Percentiles rank a stretch among this genome's conserved stretches.
Evolutionary conservation across 106 monocot genomes (phyloP).

Genomic region (Cymbidium sinense): DNA sequence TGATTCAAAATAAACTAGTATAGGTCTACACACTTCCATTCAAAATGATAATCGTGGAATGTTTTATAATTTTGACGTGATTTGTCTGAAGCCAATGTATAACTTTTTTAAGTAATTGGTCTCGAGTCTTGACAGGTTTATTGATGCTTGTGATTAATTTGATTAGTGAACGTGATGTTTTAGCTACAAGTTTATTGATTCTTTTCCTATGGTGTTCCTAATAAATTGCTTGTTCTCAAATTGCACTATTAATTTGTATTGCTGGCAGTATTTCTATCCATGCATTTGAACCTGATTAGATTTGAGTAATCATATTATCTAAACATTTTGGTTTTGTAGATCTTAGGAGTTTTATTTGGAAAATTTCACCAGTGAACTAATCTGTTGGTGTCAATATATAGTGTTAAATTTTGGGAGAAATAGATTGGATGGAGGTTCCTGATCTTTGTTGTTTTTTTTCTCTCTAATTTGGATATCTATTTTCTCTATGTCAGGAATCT

Average conservation of each 20-base stretch:
- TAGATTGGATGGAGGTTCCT: neutral
- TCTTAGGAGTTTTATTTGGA: neutral
- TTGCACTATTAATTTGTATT: neutral
- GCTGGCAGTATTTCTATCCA: neutral
- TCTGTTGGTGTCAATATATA: neutral
- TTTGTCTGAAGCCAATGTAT: too few relatives aligned
- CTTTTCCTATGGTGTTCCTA: neutral
- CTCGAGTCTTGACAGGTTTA: neutral
- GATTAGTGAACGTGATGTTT: neutral
- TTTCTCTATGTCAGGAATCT: constrained; percentile 28
- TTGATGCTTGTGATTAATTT: neutral
- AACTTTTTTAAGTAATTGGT: too few relatives aligned
- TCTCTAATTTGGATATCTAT: neutral
- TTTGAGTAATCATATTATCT: neutral
- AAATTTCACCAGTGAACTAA: neutral
- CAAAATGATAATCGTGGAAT: too few relatives aligned
- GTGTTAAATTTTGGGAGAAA: neutral
- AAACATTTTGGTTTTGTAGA: neutral
- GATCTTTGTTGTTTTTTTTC: neutral
- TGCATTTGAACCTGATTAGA: neutral
- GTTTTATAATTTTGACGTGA: too few relatives aligned
- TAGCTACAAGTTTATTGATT: neutral
- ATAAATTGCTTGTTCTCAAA: neutral
- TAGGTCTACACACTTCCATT: too few relatives aligned
- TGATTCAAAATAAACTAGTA: too few relatives aligned